These are phyloP conservation scores for Colletotrichum shisoi DNA, from an alignment of 2,329 filamentous ascomycete genomes.

Conservation along the genomic window DNA sequence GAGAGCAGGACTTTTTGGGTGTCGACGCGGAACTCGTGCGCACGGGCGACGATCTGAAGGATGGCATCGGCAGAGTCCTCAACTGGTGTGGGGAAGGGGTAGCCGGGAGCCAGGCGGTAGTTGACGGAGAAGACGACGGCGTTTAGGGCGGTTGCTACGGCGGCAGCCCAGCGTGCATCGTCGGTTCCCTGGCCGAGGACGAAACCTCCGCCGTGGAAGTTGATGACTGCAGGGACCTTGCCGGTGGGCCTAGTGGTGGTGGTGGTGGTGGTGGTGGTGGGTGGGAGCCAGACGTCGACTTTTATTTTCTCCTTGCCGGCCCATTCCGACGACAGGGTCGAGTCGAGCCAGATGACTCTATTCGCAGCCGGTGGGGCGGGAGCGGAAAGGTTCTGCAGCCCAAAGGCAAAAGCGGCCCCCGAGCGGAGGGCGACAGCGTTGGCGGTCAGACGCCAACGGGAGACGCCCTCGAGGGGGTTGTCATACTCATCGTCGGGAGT, in stretches of 20 bases:
- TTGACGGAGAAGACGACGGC: constrained; percentile 70
- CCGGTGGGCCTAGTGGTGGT: constrained; percentile 5
- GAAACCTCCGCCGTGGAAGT: constrained; percentile 74
- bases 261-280: constrained; percentile 41
- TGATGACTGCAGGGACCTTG: constrained; percentile 54
- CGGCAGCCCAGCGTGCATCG: constrained; percentile 67
- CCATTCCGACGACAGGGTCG: constrained; percentile 52
- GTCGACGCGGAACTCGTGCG: constrained; percentile 66
- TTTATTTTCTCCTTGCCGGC: constrained; percentile 53
- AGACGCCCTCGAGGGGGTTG: constrained; percentile 55
- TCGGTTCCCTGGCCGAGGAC: constrained; percentile 69
- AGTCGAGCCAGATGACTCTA: constrained; percentile 54
- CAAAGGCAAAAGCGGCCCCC: constrained; percentile 55
- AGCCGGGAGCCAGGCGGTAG: constrained; percentile 72
- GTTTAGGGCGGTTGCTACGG: constrained; percentile 60
- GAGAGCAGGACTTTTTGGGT: constrained; percentile 63
- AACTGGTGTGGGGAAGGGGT: constrained; percentile 69
- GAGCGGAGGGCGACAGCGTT: constrained; percentile 55
- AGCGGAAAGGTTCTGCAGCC: constrained; percentile 51
- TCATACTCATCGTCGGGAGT: constrained; percentile 49
- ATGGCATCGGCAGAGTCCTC: constrained; percentile 72
- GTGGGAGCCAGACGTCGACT: constrained; percentile 57
- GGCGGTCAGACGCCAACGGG: constrained; percentile 55
- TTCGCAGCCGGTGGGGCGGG: constrained; percentile 52
- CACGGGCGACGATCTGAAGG: constrained; percentile 65